A percentile compares a stretch with the other conserved stretches of the same genome.
These are phyloP conservation scores for Skeletonema menzelii DNA, from an alignment of 108 stramenopile species.

Conservation along the genomic window DNA sequence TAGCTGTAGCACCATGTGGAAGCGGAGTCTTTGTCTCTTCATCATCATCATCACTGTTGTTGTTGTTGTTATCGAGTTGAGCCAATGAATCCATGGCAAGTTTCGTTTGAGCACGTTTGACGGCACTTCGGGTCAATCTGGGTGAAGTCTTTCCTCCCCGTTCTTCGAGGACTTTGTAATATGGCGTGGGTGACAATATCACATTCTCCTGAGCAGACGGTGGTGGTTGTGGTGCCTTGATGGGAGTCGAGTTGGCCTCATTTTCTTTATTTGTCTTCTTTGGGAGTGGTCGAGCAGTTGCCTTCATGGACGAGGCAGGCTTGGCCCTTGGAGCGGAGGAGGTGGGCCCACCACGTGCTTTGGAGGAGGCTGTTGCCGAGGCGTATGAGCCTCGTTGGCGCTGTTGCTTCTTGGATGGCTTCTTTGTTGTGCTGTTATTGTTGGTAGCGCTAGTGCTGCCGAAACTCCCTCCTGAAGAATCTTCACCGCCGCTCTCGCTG, in stretches of 20 bases:
- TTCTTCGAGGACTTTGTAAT: slow-evolving; percentile 62
- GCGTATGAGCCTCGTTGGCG: background rate
- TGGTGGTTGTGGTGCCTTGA: background rate
- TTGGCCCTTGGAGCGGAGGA: background rate
- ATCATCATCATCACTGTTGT: background rate
- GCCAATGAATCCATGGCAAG: background rate
- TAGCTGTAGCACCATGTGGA: background rate
- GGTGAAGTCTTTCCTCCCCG: slow-evolving; percentile 53
- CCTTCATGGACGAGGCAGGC: background rate
- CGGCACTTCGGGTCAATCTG: slow-evolving; percentile 51
- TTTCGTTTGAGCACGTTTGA: slow-evolving; percentile 21
- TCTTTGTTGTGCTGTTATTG: background rate
- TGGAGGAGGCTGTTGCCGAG: slow-evolving; percentile 3
- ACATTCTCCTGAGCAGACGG: background rate
- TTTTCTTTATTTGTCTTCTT: background rate
- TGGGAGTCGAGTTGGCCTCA: background rate
- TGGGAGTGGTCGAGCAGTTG: background rate
- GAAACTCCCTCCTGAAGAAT: background rate
- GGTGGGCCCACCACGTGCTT: background rate
- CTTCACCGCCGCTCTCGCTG: background rate
- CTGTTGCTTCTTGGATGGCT: background rate
- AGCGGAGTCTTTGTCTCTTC: background rate
- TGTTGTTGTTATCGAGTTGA: slow-evolving; percentile 3
- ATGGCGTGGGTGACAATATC: slow-evolving; percentile 59
- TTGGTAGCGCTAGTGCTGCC: background rate